phyloP scores from a whole-genome alignment of 1,284 basidiomycete species.

The Ustilago xerochloae region DNA sequence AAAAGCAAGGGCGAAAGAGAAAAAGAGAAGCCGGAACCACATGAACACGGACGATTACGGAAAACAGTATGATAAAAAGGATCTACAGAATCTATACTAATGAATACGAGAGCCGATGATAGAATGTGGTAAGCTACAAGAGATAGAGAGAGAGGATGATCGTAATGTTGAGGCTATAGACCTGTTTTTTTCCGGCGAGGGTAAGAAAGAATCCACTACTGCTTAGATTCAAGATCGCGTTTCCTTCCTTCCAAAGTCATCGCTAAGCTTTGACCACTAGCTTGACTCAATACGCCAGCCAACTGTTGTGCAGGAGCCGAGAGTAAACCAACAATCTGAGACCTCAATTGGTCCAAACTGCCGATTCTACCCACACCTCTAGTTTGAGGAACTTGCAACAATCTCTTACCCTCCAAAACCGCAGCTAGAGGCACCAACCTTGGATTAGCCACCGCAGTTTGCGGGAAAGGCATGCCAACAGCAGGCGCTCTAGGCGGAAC shows the following conservation, averaged over 20 bases:
- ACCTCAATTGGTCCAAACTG: slow-evolving; percentile 50
- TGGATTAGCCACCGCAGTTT: slow-evolving; percentile 45
- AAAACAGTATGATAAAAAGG: background rate
- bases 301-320: slow-evolving; percentile 57
- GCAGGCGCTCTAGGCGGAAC: slow-evolving; percentile 33
- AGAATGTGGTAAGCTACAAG: slow-evolving; percentile 4
- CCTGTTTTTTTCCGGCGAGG: too few relatives aligned
- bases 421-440: slow-evolving; percentile 57
- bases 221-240: slow-evolving; percentile 56
- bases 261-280: slow-evolving; percentile 53
- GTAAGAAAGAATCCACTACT: too few relatives aligned
- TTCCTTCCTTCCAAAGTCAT: slow-evolving; percentile 61
- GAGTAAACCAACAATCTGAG: slow-evolving; percentile 65
- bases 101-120: background rate
- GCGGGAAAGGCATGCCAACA: slow-evolving; percentile 9
- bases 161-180: background rate
- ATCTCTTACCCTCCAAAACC: slow-evolving; percentile 48
- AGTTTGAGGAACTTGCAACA: slow-evolving; percentile 54
- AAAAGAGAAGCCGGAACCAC: background rate
- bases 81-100: slow-evolving; percentile 1
- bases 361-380: slow-evolving; percentile 55
- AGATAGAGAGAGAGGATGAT: background rate
- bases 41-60: background rate
- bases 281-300: slow-evolving; percentile 57
- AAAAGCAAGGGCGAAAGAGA: background rate